Base-by-base conservation (phyloP, 1,284 basidiomycete species). In the Phlebopus sp. region DNA sequence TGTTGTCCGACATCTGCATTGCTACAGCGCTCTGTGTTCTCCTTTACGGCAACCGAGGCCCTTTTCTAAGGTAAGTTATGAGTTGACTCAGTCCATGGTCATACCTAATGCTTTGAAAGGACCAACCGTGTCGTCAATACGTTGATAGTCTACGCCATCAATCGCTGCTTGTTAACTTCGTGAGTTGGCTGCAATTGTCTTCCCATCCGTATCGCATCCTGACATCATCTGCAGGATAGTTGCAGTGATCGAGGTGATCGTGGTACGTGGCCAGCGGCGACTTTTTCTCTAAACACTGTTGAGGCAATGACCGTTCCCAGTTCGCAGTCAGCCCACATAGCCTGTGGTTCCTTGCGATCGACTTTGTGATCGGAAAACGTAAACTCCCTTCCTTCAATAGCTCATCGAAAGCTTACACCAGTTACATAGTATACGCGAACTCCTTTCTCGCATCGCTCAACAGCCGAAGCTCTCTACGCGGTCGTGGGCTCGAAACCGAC, bases 341-440 rank as follows among this genome's bases (percentile, higher is more conserved):
- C 2, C 69, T 75, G 31, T 77, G 71, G 50, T 64, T 66, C 10
- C 66, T 74, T 47, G 72, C 73, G 5, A 64, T 75, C 44, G 74
- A 76, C 53, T 75, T 77, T 46, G 58, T 74, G 14, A 71, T 75
- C 42, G 74, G 74, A 48, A 76, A 75, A 67, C 54, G 74, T 73
- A 54, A 37, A 68, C 57, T 11, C 15, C 9, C 15, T 21, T 10
- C n/a, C 11, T 17, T 14, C 21, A 19, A 29, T 17, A 8, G 37
- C 2, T 35, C 18, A 17, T 9, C 27, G 8, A 29, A 25, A 8
- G 25, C 21, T 25, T 6, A 25, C 19, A 9, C 5, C 23, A 29
- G 23, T 23, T 41, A 76, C 13, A 27, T 41, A 76, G 74, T 75
- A 19, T 77, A 73, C 34, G 71, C 69, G 5, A 77, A 75, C 50